Conservation (phyloP, 2,329 filamentous ascomycete genomes). For the Juglanconis oblonga region DNA sequence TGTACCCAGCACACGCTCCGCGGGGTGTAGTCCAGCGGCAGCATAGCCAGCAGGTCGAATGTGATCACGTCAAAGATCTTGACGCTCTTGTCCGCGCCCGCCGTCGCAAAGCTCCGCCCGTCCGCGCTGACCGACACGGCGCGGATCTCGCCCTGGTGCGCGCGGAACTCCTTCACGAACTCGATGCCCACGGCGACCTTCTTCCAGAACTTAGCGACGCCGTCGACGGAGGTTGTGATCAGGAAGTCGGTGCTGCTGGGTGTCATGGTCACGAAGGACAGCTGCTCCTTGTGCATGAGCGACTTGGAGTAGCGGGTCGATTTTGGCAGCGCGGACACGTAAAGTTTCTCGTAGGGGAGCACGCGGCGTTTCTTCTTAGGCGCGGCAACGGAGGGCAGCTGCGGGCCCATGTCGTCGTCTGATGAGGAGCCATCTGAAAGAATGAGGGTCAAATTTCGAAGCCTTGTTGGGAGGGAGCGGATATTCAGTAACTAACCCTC, state of each 20-base stretch:
- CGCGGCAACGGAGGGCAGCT: slow-evolving; percentile 74
- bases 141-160: slow-evolving; percentile 80
- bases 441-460: slow-evolving; percentile 1
- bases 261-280: slow-evolving; percentile 84
- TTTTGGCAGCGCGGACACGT: slow-evolving; percentile 81
- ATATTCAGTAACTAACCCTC: slow-evolving; percentile 30
- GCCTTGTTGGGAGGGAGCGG: background rate
- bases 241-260: slow-evolving; percentile 87
- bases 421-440: slow-evolving; percentile 62
- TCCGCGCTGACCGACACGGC: slow-evolving; percentile 84
- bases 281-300: slow-evolving; percentile 96
- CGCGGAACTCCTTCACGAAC: slow-evolving; percentile 97
- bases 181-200: slow-evolving; percentile 87
- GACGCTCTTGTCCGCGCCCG: slow-evolving; percentile 72
- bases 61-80: slow-evolving; percentile 83
- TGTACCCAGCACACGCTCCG: slow-evolving; percentile 91
- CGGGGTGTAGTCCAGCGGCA: slow-evolving; percentile 73
- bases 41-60: slow-evolving; percentile 81
- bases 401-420: slow-evolving; percentile 90
- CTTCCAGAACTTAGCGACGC: slow-evolving; percentile 99
- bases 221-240: slow-evolving; percentile 89
- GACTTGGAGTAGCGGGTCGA: slow-evolving; percentile 87
- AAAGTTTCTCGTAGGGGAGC: slow-evolving; percentile 92
- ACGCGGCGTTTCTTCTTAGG: slow-evolving; percentile 89
- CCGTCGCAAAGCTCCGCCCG: slow-evolving; percentile 89